Evolutionary conservation across 2,329 filamentous ascomycete genomes (phyloP), one percentile per base, ranked within the genome.

Genomic region (Penicillium oxalicum): DNA sequence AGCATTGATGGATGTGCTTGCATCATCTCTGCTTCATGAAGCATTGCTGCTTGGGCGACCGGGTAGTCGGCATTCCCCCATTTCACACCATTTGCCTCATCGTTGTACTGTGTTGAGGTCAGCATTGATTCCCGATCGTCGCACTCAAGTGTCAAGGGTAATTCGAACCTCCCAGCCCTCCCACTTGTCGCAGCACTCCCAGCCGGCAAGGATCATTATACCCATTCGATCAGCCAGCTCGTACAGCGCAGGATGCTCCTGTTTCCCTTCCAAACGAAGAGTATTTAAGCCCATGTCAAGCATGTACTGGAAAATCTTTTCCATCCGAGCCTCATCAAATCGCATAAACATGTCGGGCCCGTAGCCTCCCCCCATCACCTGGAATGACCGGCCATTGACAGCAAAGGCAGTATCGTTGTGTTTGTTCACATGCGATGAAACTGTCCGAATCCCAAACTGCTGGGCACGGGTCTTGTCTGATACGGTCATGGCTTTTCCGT

Each of bases 161-260:
- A 1, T 6, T 42, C 59, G 50, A 48, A 67, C 65, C 12, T 59
- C 62, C 80, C 80, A 85, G 0, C 75, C 77, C 58, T 85, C 82
- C 82, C 82, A 85, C 60, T 84, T 84, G 55, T 84, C 78, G 60
- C 82, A 85, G 62, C 82, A 85, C 51, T 84, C 81, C 80, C 81
- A 85, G 0, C 82, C 82, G 0, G 80, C 69, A 34, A 85, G 68
- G 0, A 84, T 63, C 79, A 85, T 82, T 33, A 84, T 57, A 0
- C 82, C 82, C 57, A 82, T 67, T 3, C 72, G 68, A 56, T 84
- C 80, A 1, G 81, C 78, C 2, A 83, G 67, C 0, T 78, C 70
- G 57, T 83, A 85, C 0, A 85, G 65, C 52, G 78, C 74, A 0
- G 79, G 77, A 6, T 84, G 81, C 56, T 84, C 82, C 59, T 81